Evolutionary conservation across 345 rosid species (phyloP), one percentile per base, ranked within the genome.

Genomic region (Arabis hirsuta): DNA sequence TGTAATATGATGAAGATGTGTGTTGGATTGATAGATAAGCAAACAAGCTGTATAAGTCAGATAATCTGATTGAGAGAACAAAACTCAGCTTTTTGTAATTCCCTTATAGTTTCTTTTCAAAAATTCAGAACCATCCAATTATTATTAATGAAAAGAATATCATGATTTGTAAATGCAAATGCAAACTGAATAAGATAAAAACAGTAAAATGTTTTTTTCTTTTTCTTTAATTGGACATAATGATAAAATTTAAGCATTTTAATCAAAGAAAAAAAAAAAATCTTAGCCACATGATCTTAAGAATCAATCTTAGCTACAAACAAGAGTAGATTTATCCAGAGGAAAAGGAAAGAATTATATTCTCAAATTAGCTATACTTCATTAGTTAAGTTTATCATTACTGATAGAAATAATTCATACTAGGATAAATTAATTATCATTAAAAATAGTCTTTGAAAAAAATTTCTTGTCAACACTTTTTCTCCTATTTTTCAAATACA

Each of bases 1-100:
- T 70, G 16, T 55, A 11, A 11, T 41, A 20, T 27, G 66, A 56
- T 39, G 79, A 55, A 39, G 56, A 76, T 69, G 46, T 48, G 32
- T 36, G 24, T 63, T 58, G 62, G 45, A 75, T 62, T 67, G 10
- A 54, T 51, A 55, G 54, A 50, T 43, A 27, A 27, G 6, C 31
- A 55, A 74, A 52, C 24, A 74, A 42, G 19, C 6, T 73, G 72
- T 60, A 42, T 34, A 50, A 8, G 14, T 57, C 4, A 12, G 12
- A 65, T 71, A 9, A 72, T 45, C 8, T 42, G 5, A 55, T 55
- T 55, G 32, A 52, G 6, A 64, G 34, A 45, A 14, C 51, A 12
- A 31, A 13, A 19, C 1, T 41, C 44, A 52, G 10, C 4, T 52
- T 57, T 31, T 69, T 20, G 1, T 27, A 41, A 39, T 7, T 20